Evolutionary conservation across 192 early-diverging fungal genomes (phyloP).

Genomic region (Dissophora ornata): DNA sequence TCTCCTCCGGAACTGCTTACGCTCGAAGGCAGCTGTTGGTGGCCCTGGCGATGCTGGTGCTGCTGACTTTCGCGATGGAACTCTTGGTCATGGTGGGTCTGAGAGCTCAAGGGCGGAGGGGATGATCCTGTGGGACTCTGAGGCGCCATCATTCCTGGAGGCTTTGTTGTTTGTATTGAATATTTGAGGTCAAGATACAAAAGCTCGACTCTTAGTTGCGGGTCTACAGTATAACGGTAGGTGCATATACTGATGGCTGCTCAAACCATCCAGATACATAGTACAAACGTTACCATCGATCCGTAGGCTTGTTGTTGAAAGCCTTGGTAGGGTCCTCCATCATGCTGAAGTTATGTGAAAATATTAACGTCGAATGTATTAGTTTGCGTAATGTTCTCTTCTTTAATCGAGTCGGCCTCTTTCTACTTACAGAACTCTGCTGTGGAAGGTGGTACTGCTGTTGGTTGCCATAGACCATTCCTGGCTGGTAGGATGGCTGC

Average conservation of each 20-base stretch:
- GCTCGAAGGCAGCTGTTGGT: not conserved
- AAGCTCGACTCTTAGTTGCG: no score
- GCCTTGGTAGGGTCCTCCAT: conserved; percentile 16
- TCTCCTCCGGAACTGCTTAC: not conserved
- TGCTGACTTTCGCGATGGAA: not conserved
- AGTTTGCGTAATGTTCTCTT: no score
- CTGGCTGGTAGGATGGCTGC: conserved; percentile 14
- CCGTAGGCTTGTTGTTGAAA: conserved; percentile 22
- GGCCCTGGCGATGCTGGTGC: conserved; percentile 18
- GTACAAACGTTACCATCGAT: conserved; percentile 12
- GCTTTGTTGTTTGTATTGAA: not conserved
- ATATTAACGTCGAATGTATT: not conserved
- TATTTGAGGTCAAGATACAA: not conserved
- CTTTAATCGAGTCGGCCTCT: no score
- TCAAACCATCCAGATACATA: not conserved
- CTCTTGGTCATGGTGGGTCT: conserved; percentile 3
- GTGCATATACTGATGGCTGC: no score
- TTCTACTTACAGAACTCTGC: conserved; percentile 8
- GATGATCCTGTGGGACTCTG: conserved; percentile 27
- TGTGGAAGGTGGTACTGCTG: conserved; percentile 1
- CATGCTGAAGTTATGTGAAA: conserved; percentile 11
- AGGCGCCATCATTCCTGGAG: conserved; percentile 34
- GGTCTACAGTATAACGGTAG: no score
- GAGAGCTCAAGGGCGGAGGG: not conserved
- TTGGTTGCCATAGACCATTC: conserved; percentile 11